Base-by-base conservation (phyloP, 2,329 filamentous ascomycete species). In the Talaromyces sp. region DNA sequence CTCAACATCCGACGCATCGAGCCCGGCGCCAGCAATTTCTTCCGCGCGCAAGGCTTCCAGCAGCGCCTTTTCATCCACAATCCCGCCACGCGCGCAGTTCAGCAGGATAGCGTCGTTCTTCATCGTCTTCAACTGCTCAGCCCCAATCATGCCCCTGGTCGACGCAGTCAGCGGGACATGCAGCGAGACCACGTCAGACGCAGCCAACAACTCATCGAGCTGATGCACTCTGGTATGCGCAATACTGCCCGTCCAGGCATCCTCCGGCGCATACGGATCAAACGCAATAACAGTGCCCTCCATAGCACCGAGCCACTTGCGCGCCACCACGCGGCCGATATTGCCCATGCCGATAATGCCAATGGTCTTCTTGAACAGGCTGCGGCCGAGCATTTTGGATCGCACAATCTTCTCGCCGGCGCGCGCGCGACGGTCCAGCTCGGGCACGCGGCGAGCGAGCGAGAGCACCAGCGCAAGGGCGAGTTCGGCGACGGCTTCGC, bases 281-380 rank as follows among this genome's bases (percentile, higher is more conserved):
- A 72, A 76, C 0, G 72, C 72, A 5, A 76, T 34, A 1, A 76
- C 65, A 0, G 67, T 61, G 0, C 27, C 68, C 14, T 70, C 65
- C 61, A 73, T 73, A 2, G 70, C 73, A 1, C 69, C 70, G 3
- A 65, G 63, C 69, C 73, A 78, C 36, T 75, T 77, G 51, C 67
- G 65, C 1, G 74, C 74, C n/a, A 76, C 68, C 7, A 63, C 65
- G 4, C 65, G 67, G 1, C 76, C 75, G 36, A 78, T 75, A 59
- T 72, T 70, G 3, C 76, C 76, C 72, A 77, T 75, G 3, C 75
- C 75, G 28, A 78, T 61, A n/a, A 78, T 70, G 2, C 75, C 76
- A 7, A 78, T 59, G 0, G 70, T 71, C 66, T 75, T 76, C 7
- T 67, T 63, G 27, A 68, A 69, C 33, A 74, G 64, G 28, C 68